These are phyloP conservation scores for Syncephalastrum contaminatum DNA, from an alignment of 371 early-diverging fungal species.

Conservation along the genomic window DNA sequence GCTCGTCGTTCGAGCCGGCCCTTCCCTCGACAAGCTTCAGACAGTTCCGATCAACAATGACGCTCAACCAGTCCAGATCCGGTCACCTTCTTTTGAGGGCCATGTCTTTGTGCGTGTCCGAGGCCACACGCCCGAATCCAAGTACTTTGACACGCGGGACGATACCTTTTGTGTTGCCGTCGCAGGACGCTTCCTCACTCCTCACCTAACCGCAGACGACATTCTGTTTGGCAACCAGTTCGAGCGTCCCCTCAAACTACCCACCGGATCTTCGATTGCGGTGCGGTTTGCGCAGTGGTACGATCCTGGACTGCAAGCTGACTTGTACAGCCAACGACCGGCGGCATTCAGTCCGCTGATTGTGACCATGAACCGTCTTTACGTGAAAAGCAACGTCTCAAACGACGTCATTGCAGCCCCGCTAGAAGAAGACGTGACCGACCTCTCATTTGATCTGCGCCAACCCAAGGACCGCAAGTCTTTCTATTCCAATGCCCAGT, in stretches of 20 bases:
- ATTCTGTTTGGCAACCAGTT: constrained; percentile 82
- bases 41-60: constrained; percentile 69
- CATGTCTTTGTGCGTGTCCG: constrained; percentile 67
- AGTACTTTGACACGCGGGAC: constrained; percentile 53
- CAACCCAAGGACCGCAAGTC: constrained; percentile 40
- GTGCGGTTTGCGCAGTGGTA: constrained; percentile 74
- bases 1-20: constrained; percentile 54
- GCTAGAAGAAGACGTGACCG: constrained; percentile 36
- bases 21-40: constrained; percentile 52
- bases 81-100: constrained; percentile 65
- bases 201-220: constrained; percentile 58
- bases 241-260: constrained; percentile 65
- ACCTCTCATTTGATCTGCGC: constrained; percentile 15
- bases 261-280: constrained; percentile 72
- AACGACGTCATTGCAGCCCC: constrained; percentile 10
- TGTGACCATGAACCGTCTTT: constrained; percentile 71
- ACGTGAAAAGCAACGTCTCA: neutral
- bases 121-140: constrained; percentile 45
- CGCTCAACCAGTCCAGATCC: constrained; percentile 57
- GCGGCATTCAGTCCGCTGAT: constrained; percentile 75
- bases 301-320: constrained; percentile 77
- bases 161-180: constrained; percentile 72
- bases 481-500: constrained; percentile 22
- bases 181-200: constrained; percentile 67
- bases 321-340: constrained; percentile 72